phyloP scores from a whole-genome alignment of 371 early-diverging fungal genomes.

The Apophysomyces elegans region DNA sequence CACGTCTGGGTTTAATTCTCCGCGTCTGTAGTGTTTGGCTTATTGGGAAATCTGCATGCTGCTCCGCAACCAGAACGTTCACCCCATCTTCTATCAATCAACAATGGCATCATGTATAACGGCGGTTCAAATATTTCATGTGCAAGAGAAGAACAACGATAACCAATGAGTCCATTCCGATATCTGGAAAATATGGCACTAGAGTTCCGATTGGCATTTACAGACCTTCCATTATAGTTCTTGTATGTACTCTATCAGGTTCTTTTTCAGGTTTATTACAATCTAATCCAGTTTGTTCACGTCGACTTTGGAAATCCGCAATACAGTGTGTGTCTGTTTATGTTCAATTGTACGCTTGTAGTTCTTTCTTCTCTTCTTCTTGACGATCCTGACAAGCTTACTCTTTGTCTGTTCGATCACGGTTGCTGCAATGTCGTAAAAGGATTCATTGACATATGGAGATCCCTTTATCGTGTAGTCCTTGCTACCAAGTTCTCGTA shows the following conservation, averaged over 20 bases:
- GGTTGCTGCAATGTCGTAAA: constrained; percentile 79
- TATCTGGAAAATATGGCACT: no score
- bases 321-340: constrained; percentile 77
- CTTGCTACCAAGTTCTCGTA: constrained; percentile 86
- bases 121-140: no score
- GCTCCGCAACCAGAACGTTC: no score
- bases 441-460: constrained; percentile 79
- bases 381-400: constrained; percentile 75
- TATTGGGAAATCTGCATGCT: no score
- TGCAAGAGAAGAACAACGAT: no score
- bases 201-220: no score
- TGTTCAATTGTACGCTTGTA: constrained; percentile 76
- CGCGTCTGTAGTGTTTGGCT: no score
- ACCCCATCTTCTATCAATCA: no score
- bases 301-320: constrained; percentile 77
- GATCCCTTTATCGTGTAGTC: constrained; percentile 87
- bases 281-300: constrained; percentile 56
- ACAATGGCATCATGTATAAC: no score
- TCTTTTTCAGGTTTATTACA: constrained; percentile 4
- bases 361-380: constrained; percentile 90
- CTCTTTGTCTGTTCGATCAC: constrained; percentile 92
- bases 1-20: no score
- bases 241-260: not conserved
- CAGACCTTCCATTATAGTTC: not conserved
- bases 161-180: no score